phyloP scores from a whole-genome alignment of 2,329 filamentous ascomycete species.

The Rugonectria rugulosa region DNA sequence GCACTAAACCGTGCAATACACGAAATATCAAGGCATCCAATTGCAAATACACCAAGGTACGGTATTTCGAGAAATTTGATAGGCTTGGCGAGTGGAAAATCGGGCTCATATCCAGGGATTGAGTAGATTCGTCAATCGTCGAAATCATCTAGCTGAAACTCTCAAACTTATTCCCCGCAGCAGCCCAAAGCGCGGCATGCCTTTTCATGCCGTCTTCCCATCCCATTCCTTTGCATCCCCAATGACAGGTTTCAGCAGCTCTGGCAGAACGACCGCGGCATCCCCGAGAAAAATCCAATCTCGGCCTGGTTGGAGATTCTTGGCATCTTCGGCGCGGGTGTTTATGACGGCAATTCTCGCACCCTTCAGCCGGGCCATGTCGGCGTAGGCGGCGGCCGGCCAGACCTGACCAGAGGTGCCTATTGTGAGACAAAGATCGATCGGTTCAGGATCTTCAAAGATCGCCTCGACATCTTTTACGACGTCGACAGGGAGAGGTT shows the following conservation, averaged over 20 bases:
- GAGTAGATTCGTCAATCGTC: no score
- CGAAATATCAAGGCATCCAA: no score
- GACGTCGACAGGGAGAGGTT: slow-evolving; percentile 67
- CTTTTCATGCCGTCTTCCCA: neutral
- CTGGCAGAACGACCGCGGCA: slow-evolving; percentile 18
- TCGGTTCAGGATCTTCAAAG: slow-evolving; percentile 51
- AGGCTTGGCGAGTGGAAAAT: no score
- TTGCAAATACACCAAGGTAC: no score
- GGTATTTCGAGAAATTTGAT: no score
- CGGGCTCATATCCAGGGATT: no score
- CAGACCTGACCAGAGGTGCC: slow-evolving; percentile 78
- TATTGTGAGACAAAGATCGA: slow-evolving; percentile 17
- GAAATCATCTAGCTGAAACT: no score
- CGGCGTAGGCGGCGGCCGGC: slow-evolving; percentile 76
- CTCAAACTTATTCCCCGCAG: no score
- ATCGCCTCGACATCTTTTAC: slow-evolving; percentile 67
- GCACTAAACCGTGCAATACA: no score
- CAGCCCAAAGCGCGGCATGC: no score
- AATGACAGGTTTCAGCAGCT: slow-evolving; percentile 21
- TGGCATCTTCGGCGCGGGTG: slow-evolving; percentile 60
- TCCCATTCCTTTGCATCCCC: slow-evolving; percentile 3
- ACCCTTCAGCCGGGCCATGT: slow-evolving; percentile 63
- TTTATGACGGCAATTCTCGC: slow-evolving; percentile 79
- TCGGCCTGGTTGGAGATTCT: neutral
- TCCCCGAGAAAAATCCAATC: slow-evolving; percentile 30